phyloP scores from a whole-genome alignment of 164 flowering plant genomes.

The Cinnamomum chago region DNA sequence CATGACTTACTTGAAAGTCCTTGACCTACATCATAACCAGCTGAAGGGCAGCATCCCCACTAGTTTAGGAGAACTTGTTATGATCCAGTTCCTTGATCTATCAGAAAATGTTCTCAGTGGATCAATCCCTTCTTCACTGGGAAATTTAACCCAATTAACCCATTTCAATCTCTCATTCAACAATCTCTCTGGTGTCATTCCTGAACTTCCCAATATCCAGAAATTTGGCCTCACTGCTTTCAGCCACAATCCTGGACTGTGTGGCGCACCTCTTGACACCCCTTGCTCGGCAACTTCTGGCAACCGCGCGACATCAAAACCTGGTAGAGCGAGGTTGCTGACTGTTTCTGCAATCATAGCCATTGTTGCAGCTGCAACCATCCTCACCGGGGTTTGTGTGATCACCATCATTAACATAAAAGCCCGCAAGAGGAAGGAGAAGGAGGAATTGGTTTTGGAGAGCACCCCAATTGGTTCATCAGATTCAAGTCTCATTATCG shows the following conservation, averaged over 20 bases:
- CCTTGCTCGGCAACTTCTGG: slow-evolving; percentile 39
- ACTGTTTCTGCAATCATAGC: slow-evolving; percentile 78
- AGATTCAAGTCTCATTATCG: slow-evolving; percentile 76
- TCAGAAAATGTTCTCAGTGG: slow-evolving; percentile 71
- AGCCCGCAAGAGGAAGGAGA: slow-evolving; percentile 46
- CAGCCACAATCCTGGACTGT: slow-evolving; percentile 63
- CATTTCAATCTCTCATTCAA: slow-evolving; percentile 78
- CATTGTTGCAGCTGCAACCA: slow-evolving; percentile 87
- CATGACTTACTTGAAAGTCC: slow-evolving; percentile 58
- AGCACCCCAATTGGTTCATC: slow-evolving; percentile 73
- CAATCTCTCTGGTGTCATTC: slow-evolving; percentile 69
- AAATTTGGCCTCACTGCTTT: slow-evolving; percentile 61
- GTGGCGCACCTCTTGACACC: slow-evolving; percentile 61
- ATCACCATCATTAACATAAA: slow-evolving; percentile 59
- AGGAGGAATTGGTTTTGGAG: slow-evolving; percentile 41
- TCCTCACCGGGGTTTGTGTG: slow-evolving; percentile 73
- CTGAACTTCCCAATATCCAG: slow-evolving; percentile 41
- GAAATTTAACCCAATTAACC: slow-evolving; percentile 45
- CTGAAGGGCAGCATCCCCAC: slow-evolving; percentile 72
- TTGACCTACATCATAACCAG: slow-evolving; percentile 66
- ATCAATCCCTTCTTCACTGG: slow-evolving; percentile 60
- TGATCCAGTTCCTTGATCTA: slow-evolving; percentile 54
- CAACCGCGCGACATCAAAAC: slow-evolving; percentile 16
- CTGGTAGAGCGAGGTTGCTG: slow-evolving; percentile 41
- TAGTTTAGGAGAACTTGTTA: slow-evolving; percentile 47